A percentile compares a stretch with the other conserved stretches of the same genome.
Evolutionary conservation across 2,329 filamentous ascomycete genomes (phyloP).

Genomic region (Lizonia empirigonia): DNA sequence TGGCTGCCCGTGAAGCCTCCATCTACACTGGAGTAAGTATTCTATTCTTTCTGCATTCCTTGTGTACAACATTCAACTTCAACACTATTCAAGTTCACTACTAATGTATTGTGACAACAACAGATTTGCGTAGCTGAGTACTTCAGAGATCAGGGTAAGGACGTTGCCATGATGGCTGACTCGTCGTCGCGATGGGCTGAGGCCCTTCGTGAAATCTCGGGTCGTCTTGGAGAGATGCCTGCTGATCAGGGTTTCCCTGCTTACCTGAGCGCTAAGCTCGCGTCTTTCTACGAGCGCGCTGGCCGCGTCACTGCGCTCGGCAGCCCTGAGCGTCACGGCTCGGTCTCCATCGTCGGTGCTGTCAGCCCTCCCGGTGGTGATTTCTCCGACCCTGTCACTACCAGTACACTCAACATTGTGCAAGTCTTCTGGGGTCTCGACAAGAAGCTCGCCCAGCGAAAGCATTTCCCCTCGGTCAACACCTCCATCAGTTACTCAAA

Average conservation of each 20-base stretch:
- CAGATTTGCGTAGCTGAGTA: constrained; percentile 90
- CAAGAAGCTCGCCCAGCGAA: constrained; percentile 98
- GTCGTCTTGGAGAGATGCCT: constrained; percentile 99
- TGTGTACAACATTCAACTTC: neutral
- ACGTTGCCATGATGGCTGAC: constrained; percentile 99
- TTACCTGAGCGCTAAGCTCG: constrained; percentile 94
- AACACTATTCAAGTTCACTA: neutral
- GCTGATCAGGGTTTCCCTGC: constrained; percentile 99
- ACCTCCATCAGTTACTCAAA: constrained; percentile 95
- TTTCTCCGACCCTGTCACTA: constrained; percentile 98
- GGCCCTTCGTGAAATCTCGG: constrained; percentile 96
- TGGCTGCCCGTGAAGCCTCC: constrained; percentile 95
- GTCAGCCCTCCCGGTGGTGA: constrained; percentile 98
- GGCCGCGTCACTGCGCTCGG: constrained; percentile 85
- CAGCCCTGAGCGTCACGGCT: constrained; percentile 85
- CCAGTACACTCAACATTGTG: constrained; percentile 91
- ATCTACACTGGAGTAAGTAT: constrained; percentile 78
- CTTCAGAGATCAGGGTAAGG: constrained; percentile 94
- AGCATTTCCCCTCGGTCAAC: constrained; percentile 99
- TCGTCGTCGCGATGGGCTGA: constrained; percentile 98
- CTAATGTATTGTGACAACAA: neutral
- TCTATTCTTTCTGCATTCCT: neutral
- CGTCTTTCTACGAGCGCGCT: constrained; percentile 98
- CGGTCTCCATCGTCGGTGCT: constrained; percentile 96
- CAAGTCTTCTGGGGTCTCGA: constrained; percentile 99